These are phyloP conservation scores for Spathaspora boniae DNA, from an alignment of 805 yeast genomes.

Conservation along the genomic window DNA sequence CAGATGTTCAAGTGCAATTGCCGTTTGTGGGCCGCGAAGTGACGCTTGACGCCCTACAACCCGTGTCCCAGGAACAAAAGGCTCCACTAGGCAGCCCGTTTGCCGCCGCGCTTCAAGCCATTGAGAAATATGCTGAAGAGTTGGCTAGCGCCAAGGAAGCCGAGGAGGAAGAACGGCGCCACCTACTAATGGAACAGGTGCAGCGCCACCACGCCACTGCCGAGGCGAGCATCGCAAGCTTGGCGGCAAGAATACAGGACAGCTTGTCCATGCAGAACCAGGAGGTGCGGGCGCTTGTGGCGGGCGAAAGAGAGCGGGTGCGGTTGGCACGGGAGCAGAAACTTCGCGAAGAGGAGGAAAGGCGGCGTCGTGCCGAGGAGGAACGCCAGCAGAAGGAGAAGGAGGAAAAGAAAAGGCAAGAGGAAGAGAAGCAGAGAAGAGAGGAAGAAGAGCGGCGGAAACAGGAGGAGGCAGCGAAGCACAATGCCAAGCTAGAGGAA, in stretches of 20 bases:
- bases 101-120: slow-evolving; percentile 12
- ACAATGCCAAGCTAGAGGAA: slow-evolving; percentile 13
- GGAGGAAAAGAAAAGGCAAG: slow-evolving; percentile 18
- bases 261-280: slow-evolving; percentile 14
- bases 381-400: slow-evolving; percentile 14
- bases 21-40: too few species aligned
- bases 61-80: slow-evolving; percentile 14
- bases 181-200: background rate
- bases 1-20: slow-evolving; percentile 2
- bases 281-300: slow-evolving; percentile 16
- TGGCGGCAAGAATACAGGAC: slow-evolving; percentile 1
- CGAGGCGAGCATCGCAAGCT: slow-evolving; percentile 1
- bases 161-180: background rate
- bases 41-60: slow-evolving; percentile 8
- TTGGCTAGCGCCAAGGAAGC: slow-evolving; percentile 1
- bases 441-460: slow-evolving; percentile 16
- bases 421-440: slow-evolving; percentile 11
- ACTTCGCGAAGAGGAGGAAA: slow-evolving; percentile 10
- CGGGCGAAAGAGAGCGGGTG: slow-evolving; percentile 17
- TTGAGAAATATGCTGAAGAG: slow-evolving; percentile 3
- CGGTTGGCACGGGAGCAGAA: slow-evolving; percentile 14
- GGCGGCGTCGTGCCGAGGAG: slow-evolving; percentile 9
- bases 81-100: slow-evolving; percentile 22
- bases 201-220: background rate
- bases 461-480: slow-evolving; percentile 18